Conservation (phyloP, 2,329 filamentous ascomycete species). For the Elsinoe fawcettii region DNA sequence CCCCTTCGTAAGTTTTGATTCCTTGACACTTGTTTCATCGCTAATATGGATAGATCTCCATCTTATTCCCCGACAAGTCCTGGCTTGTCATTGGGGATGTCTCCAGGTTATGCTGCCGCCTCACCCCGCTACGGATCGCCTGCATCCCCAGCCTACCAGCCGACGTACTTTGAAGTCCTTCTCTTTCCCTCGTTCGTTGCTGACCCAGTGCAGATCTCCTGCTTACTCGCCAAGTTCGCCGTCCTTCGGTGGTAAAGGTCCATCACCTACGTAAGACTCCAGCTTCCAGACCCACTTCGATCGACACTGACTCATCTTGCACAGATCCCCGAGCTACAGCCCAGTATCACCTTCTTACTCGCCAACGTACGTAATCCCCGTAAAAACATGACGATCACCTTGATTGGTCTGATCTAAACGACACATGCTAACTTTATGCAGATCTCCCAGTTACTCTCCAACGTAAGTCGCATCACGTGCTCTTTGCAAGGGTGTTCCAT, state of each 20-base stretch:
- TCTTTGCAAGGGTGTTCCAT: neutral
- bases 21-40: neutral
- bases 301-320: neutral
- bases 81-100: slow-evolving; percentile 17
- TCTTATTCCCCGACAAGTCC: slow-evolving; percentile 18
- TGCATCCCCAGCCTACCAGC: neutral
- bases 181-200: neutral
- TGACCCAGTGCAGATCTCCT: neutral
- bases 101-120: slow-evolving; percentile 21
- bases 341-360: slow-evolving; percentile 21
- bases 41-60: slow-evolving; percentile 18
- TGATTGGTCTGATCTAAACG: neutral
- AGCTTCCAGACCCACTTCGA: neutral
- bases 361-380: slow-evolving; percentile 17
- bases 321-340: neutral
- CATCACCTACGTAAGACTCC: neutral
- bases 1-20: neutral
- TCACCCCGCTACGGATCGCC: neutral
- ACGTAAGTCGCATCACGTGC: slow-evolving; percentile 33
- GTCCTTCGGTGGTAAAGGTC: slow-evolving; percentile 12
- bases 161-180: neutral
- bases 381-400: neutral
- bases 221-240: slow-evolving; percentile 26
- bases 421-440: neutral
- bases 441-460: slow-evolving; percentile 26